phyloP scores from a whole-genome alignment of 805 yeast species.

The Metschnikowia kunwiensis region DNA sequence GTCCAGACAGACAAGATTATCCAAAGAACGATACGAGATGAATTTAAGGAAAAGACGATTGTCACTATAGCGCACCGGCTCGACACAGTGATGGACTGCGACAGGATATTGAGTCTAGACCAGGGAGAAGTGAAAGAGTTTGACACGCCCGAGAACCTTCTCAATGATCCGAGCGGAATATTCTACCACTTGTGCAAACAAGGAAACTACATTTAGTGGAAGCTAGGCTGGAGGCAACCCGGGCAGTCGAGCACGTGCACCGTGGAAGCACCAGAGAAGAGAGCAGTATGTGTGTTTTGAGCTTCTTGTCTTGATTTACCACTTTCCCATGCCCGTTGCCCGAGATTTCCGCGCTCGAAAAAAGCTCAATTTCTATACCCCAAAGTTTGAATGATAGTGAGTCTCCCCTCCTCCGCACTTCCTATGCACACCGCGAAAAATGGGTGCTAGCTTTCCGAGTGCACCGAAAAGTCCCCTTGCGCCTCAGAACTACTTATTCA shows the following conservation, averaged over 20 bases:
- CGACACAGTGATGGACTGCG: constrained; percentile 29
- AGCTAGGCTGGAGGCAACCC: not conserved
- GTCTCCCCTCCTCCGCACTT: constrained; percentile 15
- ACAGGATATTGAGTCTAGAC: constrained; percentile 25
- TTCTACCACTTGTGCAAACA: constrained; percentile 53
- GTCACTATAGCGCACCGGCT: constrained; percentile 29
- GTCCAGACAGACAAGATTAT: constrained; percentile 29
- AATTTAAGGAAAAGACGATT: constrained; percentile 26
- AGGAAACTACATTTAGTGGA: constrained; percentile 29
- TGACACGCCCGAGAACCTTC: constrained; percentile 46
- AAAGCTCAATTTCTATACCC: no score
- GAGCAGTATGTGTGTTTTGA: no score
- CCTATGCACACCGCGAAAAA: constrained; percentile 16
- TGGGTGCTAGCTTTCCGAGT: constrained; percentile 11
- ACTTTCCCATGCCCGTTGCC: no score
- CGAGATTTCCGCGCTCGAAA: no score
- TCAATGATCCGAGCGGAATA: constrained; percentile 39
- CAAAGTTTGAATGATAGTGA: no score
- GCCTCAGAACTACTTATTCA: not conserved
- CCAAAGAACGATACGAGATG: constrained; percentile 25
- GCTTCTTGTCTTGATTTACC: no score
- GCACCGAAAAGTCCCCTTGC: not conserved
- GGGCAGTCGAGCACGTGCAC: no score
- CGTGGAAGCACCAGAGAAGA: no score
- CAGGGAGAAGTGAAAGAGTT: constrained; percentile 24